Evolutionary conservation across 2,329 filamentous ascomycete species (phyloP).

Genomic region (Didymella pinodella): DNA sequence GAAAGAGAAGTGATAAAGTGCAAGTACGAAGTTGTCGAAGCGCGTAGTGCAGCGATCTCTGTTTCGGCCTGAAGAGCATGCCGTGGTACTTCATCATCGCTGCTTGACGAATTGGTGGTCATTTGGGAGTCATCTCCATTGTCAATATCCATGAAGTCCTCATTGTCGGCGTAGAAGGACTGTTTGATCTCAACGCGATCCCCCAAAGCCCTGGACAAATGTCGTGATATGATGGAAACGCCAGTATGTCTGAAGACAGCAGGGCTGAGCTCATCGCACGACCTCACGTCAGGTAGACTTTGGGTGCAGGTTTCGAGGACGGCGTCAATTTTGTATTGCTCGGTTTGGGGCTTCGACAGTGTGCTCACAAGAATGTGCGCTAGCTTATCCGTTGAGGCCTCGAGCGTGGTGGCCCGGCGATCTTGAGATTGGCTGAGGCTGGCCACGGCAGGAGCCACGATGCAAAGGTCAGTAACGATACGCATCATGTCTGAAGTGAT

Average conservation of each 20-base stretch:
- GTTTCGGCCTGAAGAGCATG: constrained; percentile 51
- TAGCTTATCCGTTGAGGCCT: constrained; percentile 33
- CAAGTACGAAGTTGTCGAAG: constrained; percentile 41
- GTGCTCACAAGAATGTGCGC: constrained; percentile 45
- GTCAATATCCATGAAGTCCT: constrained; percentile 73
- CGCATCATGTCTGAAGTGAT: constrained; percentile 61
- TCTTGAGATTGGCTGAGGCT: constrained; percentile 30
- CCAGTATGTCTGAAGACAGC: constrained; percentile 39
- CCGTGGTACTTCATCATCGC: constrained; percentile 54
- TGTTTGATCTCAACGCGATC: constrained; percentile 41
- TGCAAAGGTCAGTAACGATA: constrained; percentile 59
- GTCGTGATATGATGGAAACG: constrained; percentile 44
- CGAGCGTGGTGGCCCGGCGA: constrained; percentile 34
- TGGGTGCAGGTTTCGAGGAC: constrained; percentile 50
- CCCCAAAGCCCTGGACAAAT: constrained; percentile 43
- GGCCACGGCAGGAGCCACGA: constrained; percentile 50
- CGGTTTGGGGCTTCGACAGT: constrained; percentile 49
- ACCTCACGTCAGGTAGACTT: constrained; percentile 41
- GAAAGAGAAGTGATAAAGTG: constrained; percentile 37
- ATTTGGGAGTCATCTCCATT: constrained; percentile 68
- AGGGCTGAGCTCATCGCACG: constrained; percentile 23
- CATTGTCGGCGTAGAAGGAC: constrained; percentile 47
- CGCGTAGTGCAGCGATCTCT: constrained; percentile 41
- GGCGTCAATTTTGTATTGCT: constrained; percentile 55
- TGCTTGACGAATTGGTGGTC: constrained; percentile 55